A percentile compares a stretch with the other conserved stretches of the same genome.
Conservation (phyloP, 1,284 basidiomycete genomes). For the Wolfiporia cocos region DNA sequence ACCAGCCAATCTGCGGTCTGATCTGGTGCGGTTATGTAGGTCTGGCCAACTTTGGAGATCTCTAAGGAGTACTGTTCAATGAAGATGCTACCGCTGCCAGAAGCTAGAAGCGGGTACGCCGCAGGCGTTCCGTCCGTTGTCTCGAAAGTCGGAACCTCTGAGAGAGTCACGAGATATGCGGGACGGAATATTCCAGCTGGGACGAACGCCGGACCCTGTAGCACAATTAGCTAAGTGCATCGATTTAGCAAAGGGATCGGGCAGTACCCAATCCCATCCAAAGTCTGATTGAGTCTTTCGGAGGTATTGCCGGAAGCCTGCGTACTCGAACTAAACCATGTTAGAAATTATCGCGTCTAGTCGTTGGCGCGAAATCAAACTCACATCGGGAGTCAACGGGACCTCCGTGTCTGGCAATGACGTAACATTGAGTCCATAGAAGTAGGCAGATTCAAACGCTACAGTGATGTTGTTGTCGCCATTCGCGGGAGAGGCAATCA, state of each 20-base stretch:
- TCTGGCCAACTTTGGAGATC: slow-evolving; percentile 48
- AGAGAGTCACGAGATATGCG: slow-evolving; percentile 40
- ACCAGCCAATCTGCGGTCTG: slow-evolving; percentile 48
- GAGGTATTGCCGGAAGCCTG: slow-evolving; percentile 41
- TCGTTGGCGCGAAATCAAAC: slow-evolving; percentile 7
- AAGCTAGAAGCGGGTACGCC: slow-evolving; percentile 18
- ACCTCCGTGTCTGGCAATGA: slow-evolving; percentile 39
- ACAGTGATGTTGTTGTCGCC: slow-evolving; percentile 40
- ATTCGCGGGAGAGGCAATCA: slow-evolving; percentile 26
- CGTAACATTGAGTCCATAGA: slow-evolving; percentile 48
- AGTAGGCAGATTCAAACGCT: slow-evolving; percentile 45
- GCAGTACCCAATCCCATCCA: slow-evolving; percentile 51
- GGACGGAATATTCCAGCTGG: slow-evolving; percentile 51
- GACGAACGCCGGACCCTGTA: slow-evolving; percentile 50
- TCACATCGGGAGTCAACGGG: slow-evolving; percentile 28
- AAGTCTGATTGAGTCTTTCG: slow-evolving; percentile 52
- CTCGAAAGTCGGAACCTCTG: slow-evolving; percentile 16
- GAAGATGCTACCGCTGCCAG: slow-evolving; percentile 30
- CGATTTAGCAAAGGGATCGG: neutral
- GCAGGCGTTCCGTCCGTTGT: slow-evolving; percentile 13
- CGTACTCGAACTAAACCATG: slow-evolving; percentile 46
- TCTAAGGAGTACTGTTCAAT: slow-evolving; percentile 50
- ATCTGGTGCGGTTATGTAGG: slow-evolving; percentile 29
- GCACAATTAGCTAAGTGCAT: slow-evolving; percentile 1
- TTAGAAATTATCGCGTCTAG: too few relatives aligned